These are phyloP conservation scores for Umbelopsis sp. DNA, from an alignment of 192 early-diverging fungal genomes.

Conservation along the genomic window DNA sequence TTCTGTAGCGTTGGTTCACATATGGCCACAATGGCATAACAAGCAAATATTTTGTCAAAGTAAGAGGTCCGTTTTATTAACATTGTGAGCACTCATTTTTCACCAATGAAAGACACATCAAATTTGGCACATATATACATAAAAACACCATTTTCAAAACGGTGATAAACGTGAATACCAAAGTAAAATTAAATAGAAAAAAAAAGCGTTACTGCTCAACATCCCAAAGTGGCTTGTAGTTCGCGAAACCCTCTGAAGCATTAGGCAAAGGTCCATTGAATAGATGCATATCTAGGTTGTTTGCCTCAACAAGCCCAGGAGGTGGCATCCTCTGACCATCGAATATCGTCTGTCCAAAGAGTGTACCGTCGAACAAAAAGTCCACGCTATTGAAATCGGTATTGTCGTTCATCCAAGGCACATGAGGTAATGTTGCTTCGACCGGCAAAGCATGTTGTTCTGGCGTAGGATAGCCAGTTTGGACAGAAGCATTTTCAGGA, in stretches of 20 bases:
- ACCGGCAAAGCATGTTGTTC: not conserved
- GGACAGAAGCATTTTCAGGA: not conserved
- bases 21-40: no score
- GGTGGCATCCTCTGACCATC: slow-evolving; percentile 21
- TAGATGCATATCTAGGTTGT: not conserved
- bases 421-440: not conserved
- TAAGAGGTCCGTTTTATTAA: no score
- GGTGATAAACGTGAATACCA: no score
- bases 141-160: no score
- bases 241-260: not conserved
- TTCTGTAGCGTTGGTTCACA: no score
- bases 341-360: slow-evolving; percentile 37
- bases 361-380: slow-evolving; percentile 26
- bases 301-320: not conserved
- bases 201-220: not conserved
- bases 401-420: not conserved
- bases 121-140: no score
- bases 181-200: no score
- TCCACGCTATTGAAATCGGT: slow-evolving; percentile 34
- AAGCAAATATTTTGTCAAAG: no score
- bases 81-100: no score
- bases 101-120: no score
- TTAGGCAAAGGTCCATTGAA: not conserved
- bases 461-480: not conserved
- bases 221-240: not conserved